Evolutionary conservation across 345 rosid species (phyloP).

Genomic region (Brassica cretica): DNA sequence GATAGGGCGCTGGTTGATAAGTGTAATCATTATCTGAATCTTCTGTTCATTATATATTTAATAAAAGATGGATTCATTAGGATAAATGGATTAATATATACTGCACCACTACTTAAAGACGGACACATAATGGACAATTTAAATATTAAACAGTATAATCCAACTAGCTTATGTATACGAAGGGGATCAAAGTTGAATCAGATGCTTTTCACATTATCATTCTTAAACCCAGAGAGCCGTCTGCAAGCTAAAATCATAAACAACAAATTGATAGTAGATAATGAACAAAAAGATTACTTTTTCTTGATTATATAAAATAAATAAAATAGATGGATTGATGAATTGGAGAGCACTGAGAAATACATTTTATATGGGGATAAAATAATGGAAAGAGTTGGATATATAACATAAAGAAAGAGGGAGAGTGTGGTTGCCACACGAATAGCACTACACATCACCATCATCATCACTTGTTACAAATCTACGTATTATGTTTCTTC

Average conservation of each 20-base stretch:
- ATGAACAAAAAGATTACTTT: conserved; percentile 14
- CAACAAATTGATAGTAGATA: conserved; percentile 16
- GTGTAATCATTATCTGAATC: conserved; percentile 11
- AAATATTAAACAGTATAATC: conserved; percentile 22
- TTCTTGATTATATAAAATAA: background rate
- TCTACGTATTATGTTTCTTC: conserved; percentile 26
- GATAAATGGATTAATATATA: background rate
- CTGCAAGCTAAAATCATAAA: conserved; percentile 25
- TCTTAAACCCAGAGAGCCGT: conserved; percentile 22
- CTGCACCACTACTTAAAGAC: background rate
- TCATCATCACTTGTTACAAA: conserved; percentile 30
- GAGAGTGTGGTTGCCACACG: conserved; percentile 44
- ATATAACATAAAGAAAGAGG: conserved; percentile 27
- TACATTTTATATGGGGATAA: background rate
- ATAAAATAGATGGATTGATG: conserved; percentile 30
- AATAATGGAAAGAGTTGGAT: conserved; percentile 26
- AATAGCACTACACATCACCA: conserved; percentile 31
- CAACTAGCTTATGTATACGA: conserved; percentile 25
- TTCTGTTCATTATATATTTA: background rate
- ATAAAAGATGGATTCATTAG: conserved; percentile 3
- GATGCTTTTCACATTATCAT: conserved; percentile 40
- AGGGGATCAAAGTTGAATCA: conserved; percentile 29
- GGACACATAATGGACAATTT: background rate
- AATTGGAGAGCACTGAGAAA: conserved; percentile 36
- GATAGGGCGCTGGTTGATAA: conserved; percentile 20